Percentiles rank a stretch among this genome's conserved stretches.
phyloP scores from a whole-genome alignment of 208 protist genomes.

The Acanthamoeba sp. region DNA sequence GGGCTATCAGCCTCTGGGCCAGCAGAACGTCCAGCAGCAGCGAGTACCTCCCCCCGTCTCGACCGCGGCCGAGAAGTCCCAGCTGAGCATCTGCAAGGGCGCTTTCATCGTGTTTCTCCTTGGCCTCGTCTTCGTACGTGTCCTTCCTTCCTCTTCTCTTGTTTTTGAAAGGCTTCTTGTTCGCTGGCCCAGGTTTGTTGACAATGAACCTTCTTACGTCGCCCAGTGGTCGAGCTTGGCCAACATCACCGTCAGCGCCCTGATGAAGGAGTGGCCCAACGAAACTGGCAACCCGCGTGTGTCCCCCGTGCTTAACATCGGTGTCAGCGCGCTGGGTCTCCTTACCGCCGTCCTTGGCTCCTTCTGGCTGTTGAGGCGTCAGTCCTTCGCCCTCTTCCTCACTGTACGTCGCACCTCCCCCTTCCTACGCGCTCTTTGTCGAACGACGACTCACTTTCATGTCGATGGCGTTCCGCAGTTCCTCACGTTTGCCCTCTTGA shows the following conservation, averaged over 20 bases:
- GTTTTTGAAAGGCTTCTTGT: background rate
- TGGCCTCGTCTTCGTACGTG: conserved; percentile 30
- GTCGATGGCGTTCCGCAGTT: background rate
- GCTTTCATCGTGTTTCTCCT: conserved; percentile 1
- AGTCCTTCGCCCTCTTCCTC: conserved; percentile 26
- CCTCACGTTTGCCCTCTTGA: background rate
- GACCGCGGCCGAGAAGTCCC: background rate
- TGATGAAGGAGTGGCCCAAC: background rate
- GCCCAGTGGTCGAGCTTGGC: conserved; percentile 5
- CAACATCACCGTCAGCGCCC: conserved; percentile 15
- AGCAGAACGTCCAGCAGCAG: background rate
- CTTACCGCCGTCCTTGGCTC: background rate
- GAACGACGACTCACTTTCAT: no score
- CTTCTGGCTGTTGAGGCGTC: background rate
- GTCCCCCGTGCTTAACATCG: conserved; percentile 14
- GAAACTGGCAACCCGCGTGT: background rate
- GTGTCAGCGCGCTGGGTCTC: background rate
- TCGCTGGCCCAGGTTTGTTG: background rate
- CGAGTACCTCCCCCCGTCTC: background rate
- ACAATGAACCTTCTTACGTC: background rate
- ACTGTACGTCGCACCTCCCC: background rate
- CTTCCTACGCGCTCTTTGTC: no score
- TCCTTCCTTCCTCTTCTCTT: background rate
- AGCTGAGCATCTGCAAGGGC: background rate
- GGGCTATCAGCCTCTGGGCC: conserved; percentile 8